These are phyloP conservation scores for Calendula officinalis DNA, from an alignment of 129 eudicot genomes.

Conservation along the genomic window DNA sequence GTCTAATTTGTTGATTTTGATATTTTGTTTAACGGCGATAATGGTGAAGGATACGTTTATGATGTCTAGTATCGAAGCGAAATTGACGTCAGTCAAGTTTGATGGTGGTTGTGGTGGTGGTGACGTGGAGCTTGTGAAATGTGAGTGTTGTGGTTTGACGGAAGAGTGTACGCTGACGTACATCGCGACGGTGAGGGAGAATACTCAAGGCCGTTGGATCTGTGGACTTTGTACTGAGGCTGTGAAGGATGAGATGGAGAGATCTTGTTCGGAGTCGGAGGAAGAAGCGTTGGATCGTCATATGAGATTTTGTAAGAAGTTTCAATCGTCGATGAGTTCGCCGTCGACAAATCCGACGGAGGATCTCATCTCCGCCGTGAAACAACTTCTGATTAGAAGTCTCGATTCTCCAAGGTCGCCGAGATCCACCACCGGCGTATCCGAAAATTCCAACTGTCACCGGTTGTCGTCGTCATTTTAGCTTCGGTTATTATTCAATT, in stretches of 20 bases:
- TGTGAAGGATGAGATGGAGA: conserved; percentile 47
- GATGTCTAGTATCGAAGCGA: conserved; percentile 15
- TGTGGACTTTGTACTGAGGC: conserved; percentile 67
- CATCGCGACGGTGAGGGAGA: conserved; percentile 36
- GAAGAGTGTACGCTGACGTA: conserved; percentile 61
- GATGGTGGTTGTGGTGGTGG: conserved; percentile 15
- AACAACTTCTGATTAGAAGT: conserved; percentile 45
- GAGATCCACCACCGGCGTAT: neutral
- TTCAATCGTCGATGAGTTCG: conserved; percentile 32
- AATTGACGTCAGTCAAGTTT: conserved; percentile 2
- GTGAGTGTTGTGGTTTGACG: conserved; percentile 59
- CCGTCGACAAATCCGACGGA: conserved; percentile 42
- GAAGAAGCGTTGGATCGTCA: conserved; percentile 54
- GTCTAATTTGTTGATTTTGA: neutral
- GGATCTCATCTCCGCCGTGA: conserved; percentile 48
- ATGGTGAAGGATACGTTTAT: conserved; percentile 27
- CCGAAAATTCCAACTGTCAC: neutral
- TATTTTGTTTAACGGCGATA: neutral
- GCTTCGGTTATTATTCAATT: conserved; percentile 14
- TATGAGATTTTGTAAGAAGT: conserved; percentile 46
- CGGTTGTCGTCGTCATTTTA: conserved; percentile 14
- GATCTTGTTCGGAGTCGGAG: conserved; percentile 29
- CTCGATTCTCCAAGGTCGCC: conserved; percentile 40
- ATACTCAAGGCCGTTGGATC: conserved; percentile 49
- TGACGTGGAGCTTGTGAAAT: conserved; percentile 51